Evolutionary conservation across 495 filamentous ascomycete species (phyloP).

Genomic region (Mycothermus thermophilus): DNA sequence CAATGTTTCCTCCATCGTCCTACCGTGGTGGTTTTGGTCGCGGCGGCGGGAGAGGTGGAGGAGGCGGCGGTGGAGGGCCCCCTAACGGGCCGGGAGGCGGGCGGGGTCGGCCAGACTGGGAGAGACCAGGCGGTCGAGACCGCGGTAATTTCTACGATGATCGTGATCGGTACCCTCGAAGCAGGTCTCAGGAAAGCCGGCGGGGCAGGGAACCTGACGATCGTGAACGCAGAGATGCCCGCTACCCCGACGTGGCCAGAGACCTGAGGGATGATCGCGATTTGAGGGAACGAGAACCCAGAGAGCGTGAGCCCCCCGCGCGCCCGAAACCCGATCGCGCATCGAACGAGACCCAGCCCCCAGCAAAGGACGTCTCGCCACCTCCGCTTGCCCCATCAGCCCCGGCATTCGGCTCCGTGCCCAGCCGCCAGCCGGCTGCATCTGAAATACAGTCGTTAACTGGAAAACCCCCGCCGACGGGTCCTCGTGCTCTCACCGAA

Average conservation of each 20-base stretch:
- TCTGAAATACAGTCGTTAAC: conserved; percentile 26
- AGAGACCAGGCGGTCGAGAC: conserved; percentile 46
- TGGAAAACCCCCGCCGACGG: conserved; percentile 37
- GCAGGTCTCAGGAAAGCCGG: conserved; percentile 56
- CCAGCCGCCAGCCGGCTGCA: conserved; percentile 27
- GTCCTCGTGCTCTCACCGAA: conserved; percentile 34
- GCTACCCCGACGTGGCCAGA: conserved; percentile 33
- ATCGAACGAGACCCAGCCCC: conserved; percentile 32
- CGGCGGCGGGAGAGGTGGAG: conserved; percentile 36
- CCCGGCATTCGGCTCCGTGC: conserved; percentile 62
- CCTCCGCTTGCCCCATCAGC: conserved; percentile 72
- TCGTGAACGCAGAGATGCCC: conserved; percentile 28
- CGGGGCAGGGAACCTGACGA: conserved; percentile 38
- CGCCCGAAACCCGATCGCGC: conserved; percentile 30
- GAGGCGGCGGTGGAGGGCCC: conserved; percentile 27
- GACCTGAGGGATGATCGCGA: conserved; percentile 45
- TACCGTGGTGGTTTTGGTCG: conserved; percentile 39
- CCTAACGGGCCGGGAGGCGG: too few relatives aligned
- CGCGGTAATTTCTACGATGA: conserved; percentile 38
- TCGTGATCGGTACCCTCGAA: conserved; percentile 37
- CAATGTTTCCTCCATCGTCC: conserved; percentile 36
- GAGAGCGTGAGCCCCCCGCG: conserved; percentile 30
- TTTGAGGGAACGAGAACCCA: conserved; percentile 18
- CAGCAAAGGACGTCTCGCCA: conserved; percentile 41
- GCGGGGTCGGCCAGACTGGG: conserved; percentile 56